Evolutionary conservation across 2,329 filamentous ascomycete genomes (phyloP), one percentile per base, ranked within the genome.

Genomic region (Corinectria fuckeliana): DNA sequence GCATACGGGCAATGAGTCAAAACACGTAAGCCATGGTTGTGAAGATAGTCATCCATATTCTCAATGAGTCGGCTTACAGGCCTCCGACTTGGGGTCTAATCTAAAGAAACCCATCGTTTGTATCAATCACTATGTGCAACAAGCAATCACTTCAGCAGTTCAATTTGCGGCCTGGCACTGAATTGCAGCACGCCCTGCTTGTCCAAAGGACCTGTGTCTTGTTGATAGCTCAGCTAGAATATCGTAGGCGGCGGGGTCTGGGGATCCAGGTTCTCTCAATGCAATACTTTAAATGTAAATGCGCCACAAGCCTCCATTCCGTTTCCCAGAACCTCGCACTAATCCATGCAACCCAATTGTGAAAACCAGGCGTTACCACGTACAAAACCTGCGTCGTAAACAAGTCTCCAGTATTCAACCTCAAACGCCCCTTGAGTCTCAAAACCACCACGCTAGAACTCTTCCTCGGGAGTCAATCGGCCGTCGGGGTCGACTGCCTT

Each of bases 401-500:
- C 36, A 23, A 28, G 5, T 16, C 13, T n/a, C 48, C 14, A 42
- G 32, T 30, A 16, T 26, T n/a, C 23, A 41, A 39, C 26, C 21
- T 28, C 30, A 45, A 45, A n/a, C 42, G 42, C 42, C 41, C 5
- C n/a, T 44, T 9, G 8, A 1, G 14, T 11, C 30, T 49, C 32
- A 32, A 39, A 39, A 5, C 8, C 25, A 6, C 16, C 45, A 56
- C 44, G 51, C 50, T 54, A 56, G 21, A 57, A 13, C 49, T 38
- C 55, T 32, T 63, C 56, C 16, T 56, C 66, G 49, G 50, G 21
- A 11, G 49, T 36, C 34, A 61, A 21, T 18, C 50, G 57, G 13
- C 66, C 63, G 7, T 68, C 64, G 3, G 48, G 25, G 13, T 54
- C 69, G 4, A 62, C 32, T 26, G 42, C 72, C 68, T 88, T 88